Conservation (phyloP, 805 yeast genomes). For the Saccharomycopsis malanga region DNA sequence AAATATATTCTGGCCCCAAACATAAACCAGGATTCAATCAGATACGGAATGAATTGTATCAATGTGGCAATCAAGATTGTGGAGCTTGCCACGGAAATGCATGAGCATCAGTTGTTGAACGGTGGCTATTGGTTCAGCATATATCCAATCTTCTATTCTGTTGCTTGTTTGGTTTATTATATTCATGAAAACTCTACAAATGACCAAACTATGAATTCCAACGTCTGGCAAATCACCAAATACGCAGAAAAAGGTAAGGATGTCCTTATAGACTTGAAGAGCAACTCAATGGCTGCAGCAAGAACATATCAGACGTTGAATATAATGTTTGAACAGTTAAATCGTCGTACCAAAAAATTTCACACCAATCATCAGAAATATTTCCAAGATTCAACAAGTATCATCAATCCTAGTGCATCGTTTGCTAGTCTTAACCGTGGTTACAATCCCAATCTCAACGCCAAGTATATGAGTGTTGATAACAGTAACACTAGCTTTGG, state of each 20-base stretch:
- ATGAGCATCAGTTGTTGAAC: slow-evolving; percentile 57
- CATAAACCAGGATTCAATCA: slow-evolving; percentile 53
- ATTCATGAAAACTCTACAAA: slow-evolving; percentile 44
- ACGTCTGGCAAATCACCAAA: slow-evolving; percentile 36
- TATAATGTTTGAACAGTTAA: slow-evolving; percentile 71
- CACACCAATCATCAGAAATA: slow-evolving; percentile 24
- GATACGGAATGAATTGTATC: slow-evolving; percentile 76
- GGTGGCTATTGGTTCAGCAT: slow-evolving; percentile 92
- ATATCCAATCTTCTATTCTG: slow-evolving; percentile 82
- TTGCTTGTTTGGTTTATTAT: slow-evolving; percentile 79
- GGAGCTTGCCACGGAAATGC: slow-evolving; percentile 73
- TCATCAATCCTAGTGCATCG: not conserved
- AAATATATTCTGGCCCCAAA: slow-evolving; percentile 33
- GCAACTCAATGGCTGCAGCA: slow-evolving; percentile 68
- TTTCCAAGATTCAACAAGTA: slow-evolving; percentile 14
- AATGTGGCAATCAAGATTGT: slow-evolving; percentile 79
- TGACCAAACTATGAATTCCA: slow-evolving; percentile 18
- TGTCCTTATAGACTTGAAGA: slow-evolving; percentile 63
- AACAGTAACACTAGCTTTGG: not conserved
- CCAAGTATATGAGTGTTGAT: not conserved
- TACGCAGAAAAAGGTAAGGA: slow-evolving; percentile 81
- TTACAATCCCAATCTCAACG: slow-evolving; percentile 1
- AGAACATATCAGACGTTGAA: slow-evolving; percentile 76
- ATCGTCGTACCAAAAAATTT: slow-evolving; percentile 56
- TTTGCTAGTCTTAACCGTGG: not conserved